A percentile compares a stretch with the other conserved stretches of the same genome.
These are phyloP conservation scores for Pelagophyceae sp. DNA, from an alignment of 352 stramenopile genomes.

Conservation along the genomic window DNA sequence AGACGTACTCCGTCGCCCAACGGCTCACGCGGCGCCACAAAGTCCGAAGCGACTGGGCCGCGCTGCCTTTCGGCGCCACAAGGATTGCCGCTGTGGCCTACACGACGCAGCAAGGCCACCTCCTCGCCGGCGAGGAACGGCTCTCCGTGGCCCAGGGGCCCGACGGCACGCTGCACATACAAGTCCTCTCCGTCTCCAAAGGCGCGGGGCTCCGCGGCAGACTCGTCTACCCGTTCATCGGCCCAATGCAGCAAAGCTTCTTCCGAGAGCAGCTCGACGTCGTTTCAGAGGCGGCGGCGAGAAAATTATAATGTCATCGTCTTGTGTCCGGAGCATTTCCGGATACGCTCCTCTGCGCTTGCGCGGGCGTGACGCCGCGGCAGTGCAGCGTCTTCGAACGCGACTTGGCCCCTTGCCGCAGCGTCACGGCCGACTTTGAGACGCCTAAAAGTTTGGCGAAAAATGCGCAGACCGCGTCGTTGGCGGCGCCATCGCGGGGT, in stretches of 20 bases:
- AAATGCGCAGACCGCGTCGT: background rate
- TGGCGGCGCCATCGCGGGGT: no score
- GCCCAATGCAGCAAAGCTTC: constrained; percentile 12
- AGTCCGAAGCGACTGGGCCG: background rate
- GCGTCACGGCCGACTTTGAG: background rate
- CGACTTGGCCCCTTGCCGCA: background rate
- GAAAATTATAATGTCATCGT: background rate
- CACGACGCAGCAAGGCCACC: constrained; percentile 5
- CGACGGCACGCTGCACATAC: background rate
- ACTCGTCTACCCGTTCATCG: constrained; percentile 14
- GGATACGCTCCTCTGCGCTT: no score
- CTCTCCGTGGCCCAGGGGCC: background rate
- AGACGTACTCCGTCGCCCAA: background rate
- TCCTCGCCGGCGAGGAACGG: constrained; percentile 15
- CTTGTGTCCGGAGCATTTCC: background rate
- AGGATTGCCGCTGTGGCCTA: background rate
- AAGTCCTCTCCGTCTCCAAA: background rate
- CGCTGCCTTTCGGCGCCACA: background rate
- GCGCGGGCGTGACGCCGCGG: no score
- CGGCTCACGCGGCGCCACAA: no score
- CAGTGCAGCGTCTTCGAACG: background rate
- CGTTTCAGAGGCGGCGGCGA: background rate
- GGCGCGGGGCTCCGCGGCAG: background rate
- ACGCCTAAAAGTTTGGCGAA: background rate
- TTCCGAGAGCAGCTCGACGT: constrained; percentile 10